These are phyloP conservation scores for Lentinula lateritia DNA, from an alignment of 768 basidiomycete species.

Conservation along the genomic window DNA sequence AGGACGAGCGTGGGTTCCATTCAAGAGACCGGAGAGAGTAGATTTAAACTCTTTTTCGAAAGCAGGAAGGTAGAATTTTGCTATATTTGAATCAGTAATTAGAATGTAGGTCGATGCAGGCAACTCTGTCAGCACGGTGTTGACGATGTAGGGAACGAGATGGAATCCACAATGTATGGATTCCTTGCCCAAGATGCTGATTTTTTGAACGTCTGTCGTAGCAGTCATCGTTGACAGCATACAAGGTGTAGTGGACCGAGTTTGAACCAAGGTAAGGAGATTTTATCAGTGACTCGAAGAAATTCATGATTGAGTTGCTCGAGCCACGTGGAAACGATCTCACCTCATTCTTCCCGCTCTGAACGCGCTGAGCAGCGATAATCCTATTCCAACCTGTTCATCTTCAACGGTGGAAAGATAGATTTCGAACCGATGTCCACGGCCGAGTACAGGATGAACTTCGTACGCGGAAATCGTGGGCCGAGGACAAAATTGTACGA, in stretches of 20 bases:
- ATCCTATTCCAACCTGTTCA: not conserved
- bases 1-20: conserved; percentile 28
- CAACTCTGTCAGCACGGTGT: conserved; percentile 64
- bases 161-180: conserved; percentile 94
- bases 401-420: not conserved
- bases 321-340: not conserved
- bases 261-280: not conserved
- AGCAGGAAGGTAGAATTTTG: conserved; percentile 64
- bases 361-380: not conserved
- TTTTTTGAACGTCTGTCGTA: conserved; percentile 60
- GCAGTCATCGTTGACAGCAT: conserved; percentile 14
- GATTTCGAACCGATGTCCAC: not conserved
- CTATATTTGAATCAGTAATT: conserved; percentile 89
- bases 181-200: conserved; percentile 80
- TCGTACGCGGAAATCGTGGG: not conserved
- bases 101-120: conserved; percentile 86
- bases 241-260: not conserved
- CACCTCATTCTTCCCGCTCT: not conserved
- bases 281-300: not conserved
- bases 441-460: not conserved
- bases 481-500: too few relatives aligned
- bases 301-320: not conserved
- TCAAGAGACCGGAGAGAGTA: conserved; percentile 23
- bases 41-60: conserved; percentile 64
- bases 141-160: conserved; percentile 78